phyloP scores from a whole-genome alignment of 805 yeast species.

The Hagleromyces aurorensis region DNA sequence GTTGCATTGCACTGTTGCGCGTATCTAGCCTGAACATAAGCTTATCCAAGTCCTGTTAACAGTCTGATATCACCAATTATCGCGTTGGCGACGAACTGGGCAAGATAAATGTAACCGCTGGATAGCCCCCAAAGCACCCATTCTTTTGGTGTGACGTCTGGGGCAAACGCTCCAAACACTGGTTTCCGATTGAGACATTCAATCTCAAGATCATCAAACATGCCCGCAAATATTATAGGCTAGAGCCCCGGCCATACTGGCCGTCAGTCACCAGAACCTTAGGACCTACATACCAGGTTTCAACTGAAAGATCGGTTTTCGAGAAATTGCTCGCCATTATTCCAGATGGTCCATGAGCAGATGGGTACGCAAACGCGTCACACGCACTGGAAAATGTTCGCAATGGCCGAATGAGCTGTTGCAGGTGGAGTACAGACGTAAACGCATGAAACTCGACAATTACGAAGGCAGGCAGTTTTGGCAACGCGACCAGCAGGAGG shows the following conservation, averaged over 20 bases:
- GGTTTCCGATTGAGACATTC: conserved; percentile 85
- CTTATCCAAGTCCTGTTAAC: too few species aligned
- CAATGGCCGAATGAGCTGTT: conserved; percentile 52
- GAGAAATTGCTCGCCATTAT: conserved; percentile 84
- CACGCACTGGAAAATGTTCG: conserved; percentile 46
- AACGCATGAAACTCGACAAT: conserved; percentile 28
- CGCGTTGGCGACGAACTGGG: too few species aligned
- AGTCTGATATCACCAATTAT: too few species aligned
- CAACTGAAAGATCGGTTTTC: conserved; percentile 53
- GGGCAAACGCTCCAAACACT: conserved; percentile 61
- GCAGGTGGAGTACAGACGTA: conserved; percentile 20
- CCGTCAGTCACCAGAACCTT: conserved; percentile 35
- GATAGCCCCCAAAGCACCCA: too few species aligned
- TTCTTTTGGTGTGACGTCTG: conserved; percentile 93
- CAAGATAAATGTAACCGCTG: too few species aligned
- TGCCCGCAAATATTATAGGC: conserved; percentile 44
- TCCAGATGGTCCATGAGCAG: conserved; percentile 63
- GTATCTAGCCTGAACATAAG: too few species aligned
- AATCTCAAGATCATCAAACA: conserved; percentile 57
- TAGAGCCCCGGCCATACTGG: conserved; percentile 56
- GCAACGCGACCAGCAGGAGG: conserved; percentile 60
- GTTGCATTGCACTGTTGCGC: too few species aligned
- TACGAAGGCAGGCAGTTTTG: conserved; percentile 30
- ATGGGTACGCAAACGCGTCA: conserved; percentile 64
- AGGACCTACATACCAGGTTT: conserved; percentile 72